Conservation (phyloP, 371 early-diverging fungal species). For the Mucor lusitanicus region DNA sequence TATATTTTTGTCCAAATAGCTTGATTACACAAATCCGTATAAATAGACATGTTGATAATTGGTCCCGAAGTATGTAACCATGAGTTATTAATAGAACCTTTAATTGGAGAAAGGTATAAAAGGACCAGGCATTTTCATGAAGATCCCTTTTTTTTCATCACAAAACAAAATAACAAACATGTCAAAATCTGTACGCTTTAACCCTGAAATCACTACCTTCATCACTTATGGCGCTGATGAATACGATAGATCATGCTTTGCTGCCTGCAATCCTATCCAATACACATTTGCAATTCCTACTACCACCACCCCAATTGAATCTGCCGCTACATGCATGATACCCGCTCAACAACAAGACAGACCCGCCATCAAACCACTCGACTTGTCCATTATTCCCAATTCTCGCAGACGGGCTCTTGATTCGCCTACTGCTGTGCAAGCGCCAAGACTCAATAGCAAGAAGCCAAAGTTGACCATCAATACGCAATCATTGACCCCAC, state of each 20-base stretch:
- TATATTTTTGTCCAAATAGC: too few relatives aligned
- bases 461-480: slow-evolving; percentile 32
- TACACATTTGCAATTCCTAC: slow-evolving; percentile 8
- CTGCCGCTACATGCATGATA: not conserved
- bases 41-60: not conserved
- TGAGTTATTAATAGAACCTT: slow-evolving; percentile 9
- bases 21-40: not conserved
- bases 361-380: slow-evolving; percentile 26
- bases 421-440: not conserved
- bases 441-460: slow-evolving; percentile 11
- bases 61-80: not conserved
- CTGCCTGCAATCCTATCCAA: slow-evolving; percentile 2
- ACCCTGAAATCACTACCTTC: slow-evolving; percentile 13
- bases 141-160: not conserved
- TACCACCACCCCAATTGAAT: not conserved
- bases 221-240: slow-evolving; percentile 33
- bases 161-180: slow-evolving; percentile 7
- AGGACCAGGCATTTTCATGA: not conserved
- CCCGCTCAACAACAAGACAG: not conserved
- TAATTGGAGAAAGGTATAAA: slow-evolving; percentile 4
- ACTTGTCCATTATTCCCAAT: slow-evolving; percentile 31
- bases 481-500: slow-evolving; percentile 27
- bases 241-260: slow-evolving; percentile 34
- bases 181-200: slow-evolving; percentile 28
- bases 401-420: slow-evolving; percentile 26